Evolutionary conservation across 2,329 filamentous ascomycete species (phyloP), one percentile per base, ranked within the genome.

Genomic region (Trichoderma aggressivum): DNA sequence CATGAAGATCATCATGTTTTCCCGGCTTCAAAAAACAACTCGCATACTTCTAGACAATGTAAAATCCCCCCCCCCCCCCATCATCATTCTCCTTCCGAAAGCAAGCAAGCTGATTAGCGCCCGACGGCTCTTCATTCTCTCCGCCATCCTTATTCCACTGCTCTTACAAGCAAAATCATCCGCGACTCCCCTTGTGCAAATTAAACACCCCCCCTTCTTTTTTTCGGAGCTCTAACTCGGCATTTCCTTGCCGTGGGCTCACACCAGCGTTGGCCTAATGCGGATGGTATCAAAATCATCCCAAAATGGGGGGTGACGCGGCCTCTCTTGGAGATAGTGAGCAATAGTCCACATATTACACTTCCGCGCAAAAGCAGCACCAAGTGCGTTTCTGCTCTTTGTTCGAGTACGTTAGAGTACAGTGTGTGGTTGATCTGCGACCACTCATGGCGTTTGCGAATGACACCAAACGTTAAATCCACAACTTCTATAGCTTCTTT

Each of bases 201-300:
- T 39, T 47, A 30, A 60, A 61, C 55, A 11, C 65, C 30, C 50
- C 55, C 21, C 55, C 55, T 18, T 43, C 14, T 21, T 16, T 30
- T 50, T 36, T 32, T 10, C 7, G 30, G 30, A 8, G 30, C 56
- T 21, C 34, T 30, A 16, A 24, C 60, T 70, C 70, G 63, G 62
- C 63, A 71, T 67, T 50, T 67, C 58, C 39, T 58, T 67, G 56
- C 70, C 62, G 70, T 28, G 39, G 16, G 69, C 61, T 36, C 28
- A 36, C 56, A 63, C 43, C n/a, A 34, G 30, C 28, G 18, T 30
- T 58, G 55, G 16, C 64, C 64, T 32, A 67, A 67, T 67, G 24
- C 47, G 62, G 62, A 65, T 65, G 62, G 62, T 65, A 55, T 55
- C n/a, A 55, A 55, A 65, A 65, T 65, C 21, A 59, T 59, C 24